Evolutionary conservation across 495 filamentous ascomycete species (phyloP).

Genomic region (Sordaria brevicollis): DNA sequence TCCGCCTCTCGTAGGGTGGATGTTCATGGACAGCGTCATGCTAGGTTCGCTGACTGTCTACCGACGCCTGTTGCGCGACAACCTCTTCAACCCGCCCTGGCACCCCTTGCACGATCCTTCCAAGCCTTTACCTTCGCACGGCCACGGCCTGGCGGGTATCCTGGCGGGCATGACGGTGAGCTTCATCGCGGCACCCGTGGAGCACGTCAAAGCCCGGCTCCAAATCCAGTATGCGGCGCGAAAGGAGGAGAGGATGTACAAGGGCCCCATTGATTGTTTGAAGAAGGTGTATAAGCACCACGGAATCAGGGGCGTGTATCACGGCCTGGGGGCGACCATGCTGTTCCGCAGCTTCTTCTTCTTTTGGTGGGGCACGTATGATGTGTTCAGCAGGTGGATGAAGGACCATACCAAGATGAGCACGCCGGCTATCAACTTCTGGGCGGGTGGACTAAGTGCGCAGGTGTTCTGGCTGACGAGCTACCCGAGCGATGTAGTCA

Average conservation of each 20-base stretch:
- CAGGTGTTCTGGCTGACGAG: slow-evolving; percentile 89
- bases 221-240: slow-evolving; percentile 81
- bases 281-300: slow-evolving; percentile 56
- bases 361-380: slow-evolving; percentile 95
- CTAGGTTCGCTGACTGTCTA: slow-evolving; percentile 86
- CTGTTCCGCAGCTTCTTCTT: slow-evolving; percentile 91
- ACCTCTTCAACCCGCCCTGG: slow-evolving; percentile 58
- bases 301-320: slow-evolving; percentile 71
- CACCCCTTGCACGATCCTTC: slow-evolving; percentile 17
- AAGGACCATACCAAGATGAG: slow-evolving; percentile 57
- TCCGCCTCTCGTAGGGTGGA: slow-evolving; percentile 89
- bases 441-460: slow-evolving; percentile 86
- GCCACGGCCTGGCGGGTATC: slow-evolving; percentile 78
- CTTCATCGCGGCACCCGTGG: slow-evolving; percentile 87
- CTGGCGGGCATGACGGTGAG: slow-evolving; percentile 82
- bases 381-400: slow-evolving; percentile 62
- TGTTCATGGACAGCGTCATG: slow-evolving; percentile 97
- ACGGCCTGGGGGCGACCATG: slow-evolving; percentile 73
- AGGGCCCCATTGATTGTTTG: slow-evolving; percentile 75
- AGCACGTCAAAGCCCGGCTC: slow-evolving; percentile 89
- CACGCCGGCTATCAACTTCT: slow-evolving; percentile 82
- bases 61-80: slow-evolving; percentile 64
- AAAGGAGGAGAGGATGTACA: slow-evolving; percentile 67
- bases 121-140: slow-evolving; percentile 57
- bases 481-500: slow-evolving; percentile 91